Percentiles rank a stretch among this genome's conserved stretches.
These are phyloP conservation scores for Halophytophthora batemanensis DNA, from an alignment of 352 stramenopile species.

Conservation along the genomic window DNA sequence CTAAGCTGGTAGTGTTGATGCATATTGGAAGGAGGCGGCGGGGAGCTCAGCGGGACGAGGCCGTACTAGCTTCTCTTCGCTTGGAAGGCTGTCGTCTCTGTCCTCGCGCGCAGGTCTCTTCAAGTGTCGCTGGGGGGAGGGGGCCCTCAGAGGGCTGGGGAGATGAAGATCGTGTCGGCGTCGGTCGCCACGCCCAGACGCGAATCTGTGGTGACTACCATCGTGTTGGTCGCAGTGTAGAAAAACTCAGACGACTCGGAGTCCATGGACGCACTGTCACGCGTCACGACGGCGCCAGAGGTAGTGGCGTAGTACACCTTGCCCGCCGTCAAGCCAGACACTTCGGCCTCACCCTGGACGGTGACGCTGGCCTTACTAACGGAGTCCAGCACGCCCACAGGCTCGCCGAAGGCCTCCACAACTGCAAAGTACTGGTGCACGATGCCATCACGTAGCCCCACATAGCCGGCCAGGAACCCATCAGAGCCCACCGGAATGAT, in stretches of 20 bases:
- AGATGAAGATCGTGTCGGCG: slow-evolving; percentile 53
- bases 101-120: not conserved
- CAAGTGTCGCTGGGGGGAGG: too few relatives aligned
- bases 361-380: slow-evolving; percentile 22
- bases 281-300: slow-evolving; percentile 31
- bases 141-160: slow-evolving; percentile 37
- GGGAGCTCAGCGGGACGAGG: slow-evolving; percentile 1
- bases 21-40: too few relatives aligned
- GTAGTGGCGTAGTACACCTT: slow-evolving; percentile 64
- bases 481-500: slow-evolving; percentile 43
- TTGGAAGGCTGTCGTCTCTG: slow-evolving; percentile 5
- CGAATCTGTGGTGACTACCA: slow-evolving; percentile 54
- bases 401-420: slow-evolving; percentile 40
- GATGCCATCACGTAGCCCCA: slow-evolving; percentile 31
- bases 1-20: too few relatives aligned
- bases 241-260: slow-evolving; percentile 31
- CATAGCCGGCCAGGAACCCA: slow-evolving; percentile 40
- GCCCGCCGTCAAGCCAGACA: slow-evolving; percentile 21
- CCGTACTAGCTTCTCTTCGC: slow-evolving; percentile 17
- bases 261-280: slow-evolving; percentile 6
- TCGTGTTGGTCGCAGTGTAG: slow-evolving; percentile 24
- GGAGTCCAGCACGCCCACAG: slow-evolving; percentile 45
- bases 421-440: slow-evolving; percentile 43
- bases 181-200: slow-evolving; percentile 52
- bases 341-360: slow-evolving; percentile 17